phyloP scores from a whole-genome alignment of 2,329 filamentous ascomycete genomes.

The Fusarium sacchari region DNA sequence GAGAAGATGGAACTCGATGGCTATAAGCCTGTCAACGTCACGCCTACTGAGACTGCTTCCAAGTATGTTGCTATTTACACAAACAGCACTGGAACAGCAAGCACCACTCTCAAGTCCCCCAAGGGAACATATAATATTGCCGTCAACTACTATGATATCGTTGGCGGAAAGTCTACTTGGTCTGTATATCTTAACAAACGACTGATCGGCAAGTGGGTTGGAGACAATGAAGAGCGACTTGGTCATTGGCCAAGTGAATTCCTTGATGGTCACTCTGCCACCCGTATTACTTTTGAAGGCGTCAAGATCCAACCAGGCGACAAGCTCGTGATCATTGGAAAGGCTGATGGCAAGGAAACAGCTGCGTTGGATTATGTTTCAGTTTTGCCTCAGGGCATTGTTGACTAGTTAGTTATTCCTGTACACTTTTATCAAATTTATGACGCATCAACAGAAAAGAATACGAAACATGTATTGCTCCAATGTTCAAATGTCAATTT shows the following conservation, averaged over 20 bases:
- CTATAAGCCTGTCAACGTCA: conserved; percentile 64
- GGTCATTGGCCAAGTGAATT: conserved; percentile 68
- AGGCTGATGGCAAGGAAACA: conserved; percentile 67
- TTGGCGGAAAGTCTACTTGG: conserved; percentile 66
- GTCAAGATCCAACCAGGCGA: conserved; percentile 63
- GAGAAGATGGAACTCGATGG: conserved; percentile 70
- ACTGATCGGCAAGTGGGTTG: conserved; percentile 66
- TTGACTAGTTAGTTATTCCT: neutral
- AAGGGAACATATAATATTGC: conserved; percentile 68
- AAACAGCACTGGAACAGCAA: conserved; percentile 14
- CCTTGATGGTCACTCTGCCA: conserved; percentile 73
- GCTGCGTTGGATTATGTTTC: conserved; percentile 75
- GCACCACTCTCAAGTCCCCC: neutral
- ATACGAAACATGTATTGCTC: neutral
- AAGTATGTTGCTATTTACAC: conserved; percentile 18
- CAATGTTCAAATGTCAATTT: neutral
- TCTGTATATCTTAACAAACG: conserved; percentile 63
- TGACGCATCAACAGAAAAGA: neutral
- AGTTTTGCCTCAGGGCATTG: conserved; percentile 60
- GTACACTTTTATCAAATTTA: neutral
- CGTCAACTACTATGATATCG: conserved; percentile 73
- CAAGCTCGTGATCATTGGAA: conserved; percentile 64
- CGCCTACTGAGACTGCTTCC: conserved; percentile 69
- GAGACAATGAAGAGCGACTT: conserved; percentile 67
- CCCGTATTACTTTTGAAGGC: conserved; percentile 66